Evolutionary conservation across 257 asterid species (phyloP), one percentile per base, ranked within the genome.

Genomic region (Solanum chmielewskii): DNA sequence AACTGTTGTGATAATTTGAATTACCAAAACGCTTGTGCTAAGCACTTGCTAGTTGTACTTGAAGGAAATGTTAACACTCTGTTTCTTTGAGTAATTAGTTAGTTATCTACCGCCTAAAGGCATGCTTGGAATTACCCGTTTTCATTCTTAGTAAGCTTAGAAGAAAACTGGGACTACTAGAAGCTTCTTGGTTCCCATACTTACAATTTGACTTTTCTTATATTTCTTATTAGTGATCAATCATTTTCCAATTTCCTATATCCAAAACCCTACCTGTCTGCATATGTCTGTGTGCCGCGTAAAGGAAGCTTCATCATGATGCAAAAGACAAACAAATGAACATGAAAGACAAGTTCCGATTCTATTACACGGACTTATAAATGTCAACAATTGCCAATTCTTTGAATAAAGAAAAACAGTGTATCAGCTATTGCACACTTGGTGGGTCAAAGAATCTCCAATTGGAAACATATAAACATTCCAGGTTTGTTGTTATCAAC

Each of bases 401-500:
- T 29, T 68, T 52, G 84, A 56, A 87, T 33, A 83, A 37, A 62
- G 25, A n/a, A 68, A 83, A 49, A 7, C 29, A 49, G 42, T 81
- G 69, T 49, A 29, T 81, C 3, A 1, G 85, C 85, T 81, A 76
- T 76, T 49, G 85, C 85, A 49, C 85, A 5, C 31, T 81, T 49
- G 69, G 45, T 18, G 15, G 69, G 45, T 81, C 85, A 81, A 81
- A 49, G 85, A 49, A 81, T 81, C 85, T 49, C 45, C 85, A 15
- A 29, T 81, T 49, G 29, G 68, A 18, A 52, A 81, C 66, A 18
- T 16, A 80, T 80, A 80, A 35, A 29, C 45, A 77, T 64, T 86
- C 88, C 86, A 86, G 44, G 49, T 80, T 87, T 91, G 60, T 68
- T 83, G 68, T 45, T 70, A 86, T 70, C 86, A 87, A 39, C 64